Base-by-base conservation (phyloP, 768 basidiomycete genomes). In the Vishniacozyma victoriae region DNA sequence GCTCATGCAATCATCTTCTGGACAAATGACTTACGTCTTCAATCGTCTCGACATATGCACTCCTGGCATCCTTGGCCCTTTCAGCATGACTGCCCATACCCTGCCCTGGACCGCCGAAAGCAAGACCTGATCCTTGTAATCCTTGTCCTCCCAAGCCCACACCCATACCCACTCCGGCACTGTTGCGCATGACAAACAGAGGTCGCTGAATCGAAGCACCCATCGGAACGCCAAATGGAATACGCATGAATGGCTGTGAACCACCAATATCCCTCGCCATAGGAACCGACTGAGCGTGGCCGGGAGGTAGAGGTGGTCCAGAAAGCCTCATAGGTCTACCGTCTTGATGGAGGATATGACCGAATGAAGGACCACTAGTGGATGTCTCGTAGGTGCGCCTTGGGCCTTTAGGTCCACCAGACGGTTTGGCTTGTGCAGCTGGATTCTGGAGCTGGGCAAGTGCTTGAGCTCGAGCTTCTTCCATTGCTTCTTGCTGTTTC, bases 1-100 rank as follows among this genome's bases (percentile, higher is more conserved):
- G 37, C 19, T 39, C 37, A 9, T 9, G 43, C 27, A n/a, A 33
- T n/a, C n/a, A 33, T 44, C 57, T 29, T 59, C 25, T 23, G 43
- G 50, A 46, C 55, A 33, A n/a, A 33, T 23, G 4, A 55, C 70
- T 52, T 26, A 69, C 70, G 48, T 71, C 70, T 47, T 64, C 61
- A 9, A 71, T 54, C 15, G 67, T 67, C 60, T 71, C 70, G 2
- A 71, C 70, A 54, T 60, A 71, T 7, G 70, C 70, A 37, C 67
- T 67, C 6, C 63, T 25, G 20, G 59, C 62, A 14, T 57, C 42
- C 36, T 33, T 46, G 29, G 9, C 29, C 39, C 37, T 44, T 15
- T 37, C 23, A 15, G 13, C 27, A 5, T n/a, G 12, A 5, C 31
- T 45, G 31, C 48, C 46, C 26, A 45, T 22, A 22, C 31, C 43